Conservation (phyloP, 192 early-diverging fungal genomes). For the Backusella sp. region DNA sequence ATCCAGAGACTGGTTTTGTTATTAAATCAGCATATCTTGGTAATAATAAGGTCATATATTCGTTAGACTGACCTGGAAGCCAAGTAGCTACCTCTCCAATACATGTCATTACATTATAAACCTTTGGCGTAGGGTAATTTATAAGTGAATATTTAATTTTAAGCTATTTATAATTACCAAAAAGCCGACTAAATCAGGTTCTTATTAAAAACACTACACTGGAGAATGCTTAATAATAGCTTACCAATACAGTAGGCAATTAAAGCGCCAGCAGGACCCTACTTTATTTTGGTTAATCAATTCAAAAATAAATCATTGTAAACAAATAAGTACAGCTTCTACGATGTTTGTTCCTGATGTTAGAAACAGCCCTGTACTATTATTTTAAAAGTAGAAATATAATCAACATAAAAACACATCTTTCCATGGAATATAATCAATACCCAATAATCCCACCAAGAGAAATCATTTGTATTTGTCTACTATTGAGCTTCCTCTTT, state of each 20-base stretch:
- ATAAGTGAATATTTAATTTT: too few relatives aligned
- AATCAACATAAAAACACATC: neutral
- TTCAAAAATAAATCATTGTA: neutral
- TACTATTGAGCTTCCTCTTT: constrained; percentile 17
- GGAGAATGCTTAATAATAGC: neutral
- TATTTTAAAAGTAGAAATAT: neutral
- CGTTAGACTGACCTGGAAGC: neutral
- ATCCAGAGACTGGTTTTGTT: constrained; percentile 56
- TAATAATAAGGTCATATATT: neutral
- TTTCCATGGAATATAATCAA: neutral
- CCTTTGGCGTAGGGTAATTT: too few relatives aligned
- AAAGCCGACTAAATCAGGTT: neutral
- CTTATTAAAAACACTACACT: neutral
- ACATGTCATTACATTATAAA: neutral
- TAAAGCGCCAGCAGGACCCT: constrained; percentile 71
- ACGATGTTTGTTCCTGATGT: constrained; percentile 67
- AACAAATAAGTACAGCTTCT: neutral
- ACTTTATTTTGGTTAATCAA: neutral
- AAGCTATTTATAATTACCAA: neutral
- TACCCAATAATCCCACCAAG: constrained; percentile 28
- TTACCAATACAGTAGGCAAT: constrained; percentile 54
- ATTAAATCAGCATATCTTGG: neutral
- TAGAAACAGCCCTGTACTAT: constrained; percentile 69
- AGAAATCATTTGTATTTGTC: constrained; percentile 34
- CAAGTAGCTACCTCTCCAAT: neutral